Evolutionary conservation across 805 yeast genomes (phyloP), one percentile per base, ranked within the genome.

Genomic region (Candida ovalis): DNA sequence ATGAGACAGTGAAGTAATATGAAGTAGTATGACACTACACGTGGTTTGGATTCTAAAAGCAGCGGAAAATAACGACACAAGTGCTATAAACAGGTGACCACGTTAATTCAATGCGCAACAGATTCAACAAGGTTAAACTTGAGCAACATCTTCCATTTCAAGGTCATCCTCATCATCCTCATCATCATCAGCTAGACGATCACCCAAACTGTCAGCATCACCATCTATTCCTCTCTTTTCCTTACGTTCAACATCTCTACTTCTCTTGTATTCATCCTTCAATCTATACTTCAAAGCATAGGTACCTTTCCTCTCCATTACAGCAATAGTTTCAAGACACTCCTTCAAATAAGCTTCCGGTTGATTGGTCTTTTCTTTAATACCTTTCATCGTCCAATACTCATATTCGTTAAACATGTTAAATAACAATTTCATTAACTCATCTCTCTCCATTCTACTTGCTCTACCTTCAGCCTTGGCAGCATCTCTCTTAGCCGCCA

Each of bases 341-440:
- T 91, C 97, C 63, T 91, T 89, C 54, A 94, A 73, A 65, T 88
- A 95, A 19, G 84, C 84, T 64, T 94, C 99, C 1, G 99, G 99
- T 73, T 94, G 99, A 60, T 85, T 84, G 2, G 97, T 90, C 57
- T 96, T 80, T 64, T 94, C 99, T 61, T 89, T 86, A 52, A 94
- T 74, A 36, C 97, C 97, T 68, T 90, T 90, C 76, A 94, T 76
- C 10, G 94, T 83, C 99, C 99, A 94, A 68, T 91, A 94, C 63
- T 92, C 97, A 66, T 86, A 89, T 65, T 91, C 95, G 67, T 90
- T 97, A 68, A 94, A 94, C 59, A 92, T 74, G 57, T 86, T 78
- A 80, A 94, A 94, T 57, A 94, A 71, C 56, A 88, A 71, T 67
- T 91, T 97, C 76, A 92, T 78, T 49, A 94, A 77, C 54, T 90